These are phyloP conservation scores for Davidsoniella neocaledoniae DNA, from an alignment of 2,329 filamentous ascomycete genomes.

Conservation along the genomic window DNA sequence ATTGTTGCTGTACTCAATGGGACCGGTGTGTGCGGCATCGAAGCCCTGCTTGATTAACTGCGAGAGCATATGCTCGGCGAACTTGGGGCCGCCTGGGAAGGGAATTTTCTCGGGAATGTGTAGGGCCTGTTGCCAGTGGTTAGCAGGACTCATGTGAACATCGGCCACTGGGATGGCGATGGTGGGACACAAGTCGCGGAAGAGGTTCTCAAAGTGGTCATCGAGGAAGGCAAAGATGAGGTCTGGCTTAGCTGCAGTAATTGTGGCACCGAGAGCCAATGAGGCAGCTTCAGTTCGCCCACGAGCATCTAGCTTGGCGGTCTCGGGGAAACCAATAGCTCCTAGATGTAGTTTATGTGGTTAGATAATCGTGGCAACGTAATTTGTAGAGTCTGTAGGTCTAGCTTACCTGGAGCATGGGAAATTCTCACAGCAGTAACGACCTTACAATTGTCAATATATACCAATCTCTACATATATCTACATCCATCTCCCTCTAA, in stretches of 20 bases:
- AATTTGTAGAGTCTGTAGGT: too few relatives aligned
- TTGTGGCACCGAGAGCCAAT: constrained; percentile 16
- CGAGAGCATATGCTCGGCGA: constrained; percentile 16
- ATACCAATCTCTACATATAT: too few relatives aligned
- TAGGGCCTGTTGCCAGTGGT: constrained; percentile 18
- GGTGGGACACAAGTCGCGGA: constrained; percentile 17
- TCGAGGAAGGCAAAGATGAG: constrained; percentile 20
- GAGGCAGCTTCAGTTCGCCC: constrained; percentile 17
- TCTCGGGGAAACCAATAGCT: constrained; percentile 18
- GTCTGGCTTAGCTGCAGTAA: constrained; percentile 17
- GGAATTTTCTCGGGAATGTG: constrained; percentile 16
- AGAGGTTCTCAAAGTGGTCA: constrained; percentile 20
- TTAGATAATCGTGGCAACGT: background rate
- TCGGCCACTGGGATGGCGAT: constrained; percentile 17
- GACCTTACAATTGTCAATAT: too few relatives aligned
- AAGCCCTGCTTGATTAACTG: constrained; percentile 16
- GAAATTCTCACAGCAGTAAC: too few relatives aligned
- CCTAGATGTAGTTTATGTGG: constrained; percentile 8
- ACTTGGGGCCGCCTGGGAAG: constrained; percentile 17
- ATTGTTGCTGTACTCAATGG: constrained; percentile 18
- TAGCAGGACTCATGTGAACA: constrained; percentile 17
- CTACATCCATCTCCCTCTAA: too few relatives aligned
- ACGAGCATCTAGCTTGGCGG: constrained; percentile 16
- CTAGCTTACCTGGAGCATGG: too few relatives aligned
- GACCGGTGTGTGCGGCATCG: constrained; percentile 16